Base-by-base conservation (phyloP, 2,329 filamentous ascomycete species). In the Emergomyces pasteurianus region DNA sequence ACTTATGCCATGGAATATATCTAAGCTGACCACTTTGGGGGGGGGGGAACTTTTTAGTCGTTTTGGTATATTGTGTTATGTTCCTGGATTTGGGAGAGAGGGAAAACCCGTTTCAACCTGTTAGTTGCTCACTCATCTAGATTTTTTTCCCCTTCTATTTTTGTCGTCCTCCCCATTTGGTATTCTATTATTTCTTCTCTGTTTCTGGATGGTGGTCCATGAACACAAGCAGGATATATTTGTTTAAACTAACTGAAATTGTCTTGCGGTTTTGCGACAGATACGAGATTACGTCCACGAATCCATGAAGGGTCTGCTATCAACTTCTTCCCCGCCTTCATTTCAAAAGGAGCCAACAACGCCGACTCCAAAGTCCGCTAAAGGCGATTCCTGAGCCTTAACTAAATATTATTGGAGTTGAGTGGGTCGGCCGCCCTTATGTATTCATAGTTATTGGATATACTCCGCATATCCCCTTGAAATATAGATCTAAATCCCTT, bases 41-140 rank as follows among this genome's bases (percentile, higher is more conserved):
- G 18, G 31, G 28, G 34, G n/a, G n/a, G n/a, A n/a, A n/a, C 3
- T 16, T 38, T 26, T 53, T 63, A 78, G 77, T 74, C 65, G 71
- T 77, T 31, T 50, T 75, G 52, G 59, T 75, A 55, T 79, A 79
- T 62, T 71, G 73, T 16, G 66, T 77, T 34, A 66, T 79, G 0
- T 77, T 76, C 58, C 75, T 78, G 73, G 73, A 76, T 63, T 77
- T 76, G 75, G 60, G 62, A 47, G 74, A 73, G n/a, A 68, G 67
- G 59, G 69, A 69, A 52, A 75, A 72, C 65, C 74, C 73, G 2
- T 75, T 78, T 63, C 70, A 75, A 57, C 70, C 71, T 59, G 75
- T 77, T 61, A 70, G 72, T 68, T 14, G 23, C 10, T 31, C 49
- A n/a, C 50, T 9, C 28, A 8, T 3, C 14, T 18, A 53, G n/a